These are phyloP conservation scores for Aspergillus diversus DNA, from an alignment of 495 filamentous ascomycete genomes.

Conservation along the genomic window DNA sequence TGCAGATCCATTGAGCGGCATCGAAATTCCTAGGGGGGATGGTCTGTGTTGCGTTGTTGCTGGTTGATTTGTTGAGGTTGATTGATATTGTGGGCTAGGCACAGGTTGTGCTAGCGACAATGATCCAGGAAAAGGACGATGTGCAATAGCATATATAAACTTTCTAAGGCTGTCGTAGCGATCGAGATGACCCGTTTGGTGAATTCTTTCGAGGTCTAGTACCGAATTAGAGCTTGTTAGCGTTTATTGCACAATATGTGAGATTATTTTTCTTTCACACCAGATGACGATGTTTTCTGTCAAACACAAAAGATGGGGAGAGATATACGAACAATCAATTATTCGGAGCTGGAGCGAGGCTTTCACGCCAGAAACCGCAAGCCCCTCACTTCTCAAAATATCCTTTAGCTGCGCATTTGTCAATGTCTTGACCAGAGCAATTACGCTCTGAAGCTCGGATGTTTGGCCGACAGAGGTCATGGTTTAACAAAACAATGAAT, in stretches of 20 bases:
- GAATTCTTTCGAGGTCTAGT: constrained; percentile 43
- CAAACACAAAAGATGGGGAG: constrained; percentile 18
- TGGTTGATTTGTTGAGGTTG: constrained; percentile 28
- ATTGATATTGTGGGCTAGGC: constrained; percentile 33
- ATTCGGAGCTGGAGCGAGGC: constrained; percentile 75
- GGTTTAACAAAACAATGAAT: neutral
- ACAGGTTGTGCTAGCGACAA: constrained; percentile 28
- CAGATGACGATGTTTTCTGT: neutral
- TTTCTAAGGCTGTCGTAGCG: constrained; percentile 38
- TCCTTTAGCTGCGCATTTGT: constrained; percentile 74
- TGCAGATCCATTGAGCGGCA: constrained; percentile 42
- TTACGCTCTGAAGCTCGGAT: constrained; percentile 42
- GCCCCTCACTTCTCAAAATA: constrained; percentile 70
- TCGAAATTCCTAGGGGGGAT: constrained; percentile 30
- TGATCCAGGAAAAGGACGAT: constrained; percentile 30
- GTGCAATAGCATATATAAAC: constrained; percentile 37
- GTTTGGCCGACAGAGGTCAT: constrained; percentile 54
- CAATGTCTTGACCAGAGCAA: constrained; percentile 57
- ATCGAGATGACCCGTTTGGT: constrained; percentile 35
- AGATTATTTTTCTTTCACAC: neutral
- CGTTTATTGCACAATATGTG: neutral
- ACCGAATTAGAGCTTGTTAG: constrained; percentile 6
- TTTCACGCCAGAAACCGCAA: constrained; percentile 80
- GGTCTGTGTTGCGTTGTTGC: constrained; percentile 34
- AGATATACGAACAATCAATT: constrained; percentile 65